Evolutionary conservation across 352 stramenopile species (phyloP), one percentile per base, ranked within the genome.

Genomic region (Globisporangium middletonii): DNA sequence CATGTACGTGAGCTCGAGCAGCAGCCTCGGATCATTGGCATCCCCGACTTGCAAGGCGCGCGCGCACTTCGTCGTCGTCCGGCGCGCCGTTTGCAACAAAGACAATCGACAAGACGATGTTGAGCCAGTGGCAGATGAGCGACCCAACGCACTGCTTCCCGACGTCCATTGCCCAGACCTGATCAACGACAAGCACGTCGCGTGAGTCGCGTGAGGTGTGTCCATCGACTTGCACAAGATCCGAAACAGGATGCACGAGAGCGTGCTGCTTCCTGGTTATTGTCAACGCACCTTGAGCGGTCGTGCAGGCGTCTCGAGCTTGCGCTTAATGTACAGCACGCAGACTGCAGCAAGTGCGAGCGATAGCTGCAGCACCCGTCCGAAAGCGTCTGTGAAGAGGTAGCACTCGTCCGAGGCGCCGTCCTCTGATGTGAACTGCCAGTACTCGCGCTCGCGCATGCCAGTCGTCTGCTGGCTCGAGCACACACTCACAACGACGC

Each of bases 311-410:
- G 73, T 77, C 69, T 91, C 83, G 50, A 89, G 71, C 59, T 90
- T 84, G 55, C 80, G 73, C 67, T 91, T 91, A 67, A 90, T 76
- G 64, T 79, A 88, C 52, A 91, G 68, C 44, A 91, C 67, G 63
- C 84, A 68, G 4, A 91, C 49, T 2, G 77, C 75, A 12, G 71
- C 75, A 23, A 73, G 53, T 5, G 63, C 75, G 46, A 93, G 59
- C 45, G 73, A 53, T 19, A 91, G 23, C 59, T 91, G 80, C 55
- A 91, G 66, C 45, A 87, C 19, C 9, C 76, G 69, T 2, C 67
- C 64, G 53, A 87, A 90, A 12, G 71, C 64, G 64, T 91, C 83
- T 7, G 81, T 87, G 64, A 93, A 83, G 46, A 93, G 64, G 45
- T 75, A 66, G 45, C 83, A 93, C 44, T 70, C 72, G 62, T 88